phyloP scores from a whole-genome alignment of 2,329 filamentous ascomycete species.

The Ophiostoma fasciatum region DNA sequence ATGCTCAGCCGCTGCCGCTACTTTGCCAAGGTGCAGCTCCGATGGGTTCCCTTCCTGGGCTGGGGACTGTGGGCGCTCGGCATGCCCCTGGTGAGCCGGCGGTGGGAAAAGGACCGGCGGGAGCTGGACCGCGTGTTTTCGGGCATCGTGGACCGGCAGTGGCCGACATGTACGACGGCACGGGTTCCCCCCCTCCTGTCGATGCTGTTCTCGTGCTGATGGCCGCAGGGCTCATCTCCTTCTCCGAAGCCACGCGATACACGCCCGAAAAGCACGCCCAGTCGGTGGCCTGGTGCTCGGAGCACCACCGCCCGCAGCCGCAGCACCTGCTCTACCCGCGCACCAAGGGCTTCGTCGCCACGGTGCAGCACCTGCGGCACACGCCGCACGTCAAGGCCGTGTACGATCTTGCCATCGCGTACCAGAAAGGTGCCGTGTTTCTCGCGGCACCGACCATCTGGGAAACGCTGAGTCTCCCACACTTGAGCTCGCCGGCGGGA shows the following conservation, averaged over 20 bases:
- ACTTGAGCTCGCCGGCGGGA: conserved; percentile 16
- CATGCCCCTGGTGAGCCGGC: conserved; percentile 46
- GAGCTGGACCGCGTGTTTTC: conserved; percentile 43
- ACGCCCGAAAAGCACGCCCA: conserved; percentile 36
- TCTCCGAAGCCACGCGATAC: conserved; percentile 48
- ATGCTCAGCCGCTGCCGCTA: conserved; percentile 49
- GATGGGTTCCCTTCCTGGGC: conserved; percentile 43
- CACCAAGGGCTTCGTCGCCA: conserved; percentile 45
- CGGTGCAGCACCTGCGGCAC: conserved; percentile 37
- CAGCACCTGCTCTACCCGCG: conserved; percentile 44
- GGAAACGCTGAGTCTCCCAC: conserved; percentile 31
- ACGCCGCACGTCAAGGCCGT: conserved; percentile 36
- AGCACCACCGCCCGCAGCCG: conserved; percentile 33
- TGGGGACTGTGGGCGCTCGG: conserved; percentile 52
- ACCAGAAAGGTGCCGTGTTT: conserved; percentile 25
- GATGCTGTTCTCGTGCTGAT: background rate
- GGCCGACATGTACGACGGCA: conserved; percentile 38
- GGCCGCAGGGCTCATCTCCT: conserved; percentile 46
- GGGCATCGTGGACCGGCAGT: conserved; percentile 33
- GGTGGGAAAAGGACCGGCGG: conserved; percentile 40
- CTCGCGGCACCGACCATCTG: conserved; percentile 35
- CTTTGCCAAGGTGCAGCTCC: conserved; percentile 46
- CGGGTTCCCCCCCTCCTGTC: too few species aligned
- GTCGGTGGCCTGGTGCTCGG: conserved; percentile 36
- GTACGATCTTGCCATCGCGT: conserved; percentile 41